phyloP scores from a whole-genome alignment of 305 asterid genomes.

The Ruellia speciosa region DNA sequence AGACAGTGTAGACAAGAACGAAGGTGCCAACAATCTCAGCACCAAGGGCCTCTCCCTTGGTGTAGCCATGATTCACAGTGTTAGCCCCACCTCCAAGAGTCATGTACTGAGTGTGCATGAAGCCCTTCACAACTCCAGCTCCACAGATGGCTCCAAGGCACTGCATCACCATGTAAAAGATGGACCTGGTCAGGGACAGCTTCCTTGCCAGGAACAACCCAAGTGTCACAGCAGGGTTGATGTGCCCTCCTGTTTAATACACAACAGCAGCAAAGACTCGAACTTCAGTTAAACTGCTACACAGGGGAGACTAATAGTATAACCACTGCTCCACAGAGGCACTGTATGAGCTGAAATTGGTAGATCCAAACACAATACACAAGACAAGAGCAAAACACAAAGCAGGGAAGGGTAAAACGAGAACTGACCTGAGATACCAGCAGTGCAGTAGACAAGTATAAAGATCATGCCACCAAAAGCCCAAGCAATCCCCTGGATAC shows the following conservation, averaged over 20 bases:
- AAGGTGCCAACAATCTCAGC: slow-evolving; percentile 15
- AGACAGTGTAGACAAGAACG: slow-evolving; percentile 14
- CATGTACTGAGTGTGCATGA: neutral
- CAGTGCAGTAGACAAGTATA: slow-evolving; percentile 88
- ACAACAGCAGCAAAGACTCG: neutral
- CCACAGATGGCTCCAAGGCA: slow-evolving; percentile 20
- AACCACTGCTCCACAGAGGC: too few relatives aligned
- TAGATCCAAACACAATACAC: neutral
- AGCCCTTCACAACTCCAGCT: slow-evolving; percentile 12
- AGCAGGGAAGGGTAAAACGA: neutral
- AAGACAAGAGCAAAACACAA: neutral
- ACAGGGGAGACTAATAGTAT: neutral
- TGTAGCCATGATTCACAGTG: slow-evolving; percentile 1
- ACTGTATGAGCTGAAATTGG: neutral
- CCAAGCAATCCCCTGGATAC: slow-evolving; percentile 89
- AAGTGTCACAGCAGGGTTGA: slow-evolving; percentile 9
- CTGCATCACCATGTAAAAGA: slow-evolving; percentile 11
- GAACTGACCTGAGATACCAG: slow-evolving; percentile 70
- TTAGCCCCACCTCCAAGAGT: neutral
- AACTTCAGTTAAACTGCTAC: too few relatives aligned
- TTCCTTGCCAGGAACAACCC: slow-evolving; percentile 10
- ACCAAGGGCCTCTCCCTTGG: slow-evolving; percentile 7
- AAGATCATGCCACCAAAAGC: slow-evolving; percentile 93
- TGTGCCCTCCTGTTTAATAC: slow-evolving; percentile 12
- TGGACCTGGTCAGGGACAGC: slow-evolving; percentile 9